phyloP scores from a whole-genome alignment of 306 rosid genomes.

The Cucurbita argyrosperma region DNA sequence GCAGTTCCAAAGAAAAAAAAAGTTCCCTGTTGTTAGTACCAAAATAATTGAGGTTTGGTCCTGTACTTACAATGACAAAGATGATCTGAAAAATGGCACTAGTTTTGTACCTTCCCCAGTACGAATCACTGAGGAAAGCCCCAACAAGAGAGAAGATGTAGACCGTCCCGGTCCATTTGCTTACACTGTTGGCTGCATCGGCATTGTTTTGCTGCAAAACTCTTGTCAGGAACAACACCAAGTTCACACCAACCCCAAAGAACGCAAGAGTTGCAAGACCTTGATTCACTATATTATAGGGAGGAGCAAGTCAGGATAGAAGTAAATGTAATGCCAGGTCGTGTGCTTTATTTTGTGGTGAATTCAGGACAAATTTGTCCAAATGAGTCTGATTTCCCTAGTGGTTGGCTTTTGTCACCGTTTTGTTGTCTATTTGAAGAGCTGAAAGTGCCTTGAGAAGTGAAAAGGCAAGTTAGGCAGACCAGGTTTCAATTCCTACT shows the following conservation, averaged over 20 bases:
- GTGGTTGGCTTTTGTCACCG: neutral
- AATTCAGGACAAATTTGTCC: neutral
- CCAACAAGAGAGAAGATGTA: conserved; percentile 96
- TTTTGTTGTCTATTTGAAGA: neutral
- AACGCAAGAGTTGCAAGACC: conserved; percentile 83
- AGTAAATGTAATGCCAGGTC: neutral
- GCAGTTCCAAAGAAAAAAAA: neutral
- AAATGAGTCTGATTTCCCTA: neutral
- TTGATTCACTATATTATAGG: conserved; percentile 66
- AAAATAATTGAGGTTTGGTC: neutral
- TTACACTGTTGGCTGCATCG: conserved; percentile 75
- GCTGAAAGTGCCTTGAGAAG: neutral
- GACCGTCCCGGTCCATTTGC: conserved; percentile 97
- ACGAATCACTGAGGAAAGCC: conserved; percentile 88
- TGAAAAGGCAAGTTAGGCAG: neutral
- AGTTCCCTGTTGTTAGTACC: neutral
- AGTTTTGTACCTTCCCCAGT: conserved; percentile 90
- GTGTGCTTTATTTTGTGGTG: neutral
- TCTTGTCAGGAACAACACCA: conserved; percentile 78
- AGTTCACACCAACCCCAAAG: conserved; percentile 86
- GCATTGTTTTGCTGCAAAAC: conserved; percentile 75
- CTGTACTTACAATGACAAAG: conserved; percentile 62
- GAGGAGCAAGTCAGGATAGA: conserved; percentile 3
- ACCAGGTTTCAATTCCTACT: neutral
- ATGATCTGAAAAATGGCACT: conserved; percentile 75